Percentiles rank a stretch among this genome's conserved stretches.
These are phyloP conservation scores for Ustilago loliicola DNA, from an alignment of 1,284 basidiomycete species.

Conservation along the genomic window DNA sequence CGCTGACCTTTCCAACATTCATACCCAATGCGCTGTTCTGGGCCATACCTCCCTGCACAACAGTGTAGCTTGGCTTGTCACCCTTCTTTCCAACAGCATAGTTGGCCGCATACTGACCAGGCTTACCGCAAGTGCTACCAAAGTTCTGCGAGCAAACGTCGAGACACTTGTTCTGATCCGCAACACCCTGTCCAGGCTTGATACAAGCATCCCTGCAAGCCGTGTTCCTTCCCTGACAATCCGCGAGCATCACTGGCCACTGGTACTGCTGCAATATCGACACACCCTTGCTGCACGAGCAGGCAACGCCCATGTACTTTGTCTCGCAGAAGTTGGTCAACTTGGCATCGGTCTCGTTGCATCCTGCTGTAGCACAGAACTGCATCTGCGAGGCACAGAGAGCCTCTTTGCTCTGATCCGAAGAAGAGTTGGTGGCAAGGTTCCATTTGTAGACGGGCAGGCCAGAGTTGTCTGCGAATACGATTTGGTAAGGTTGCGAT, in stretches of 20 bases:
- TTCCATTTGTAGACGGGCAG: constrained; percentile 46
- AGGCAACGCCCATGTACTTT: constrained; percentile 58
- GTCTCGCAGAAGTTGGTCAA: constrained; percentile 67
- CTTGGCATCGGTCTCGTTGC: constrained; percentile 44
- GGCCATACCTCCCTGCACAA: constrained; percentile 58
- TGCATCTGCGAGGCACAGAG: constrained; percentile 62
- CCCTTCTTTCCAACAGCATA: constrained; percentile 61
- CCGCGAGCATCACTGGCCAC: constrained; percentile 66
- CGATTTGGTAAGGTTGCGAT: constrained; percentile 52
- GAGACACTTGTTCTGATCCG: constrained; percentile 52
- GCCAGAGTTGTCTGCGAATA: constrained; percentile 43
- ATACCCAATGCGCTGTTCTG: constrained; percentile 27
- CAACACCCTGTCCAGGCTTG: constrained; percentile 47
- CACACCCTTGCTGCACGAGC: constrained; percentile 57
- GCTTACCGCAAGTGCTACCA: constrained; percentile 58
- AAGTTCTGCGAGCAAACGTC: constrained; percentile 54
- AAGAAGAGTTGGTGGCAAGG: constrained; percentile 36
- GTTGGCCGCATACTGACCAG: constrained; percentile 63
- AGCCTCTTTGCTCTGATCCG: constrained; percentile 25
- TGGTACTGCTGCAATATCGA: constrained; percentile 63
- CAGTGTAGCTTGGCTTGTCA: constrained; percentile 52
- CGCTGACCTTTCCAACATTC: constrained; percentile 18
- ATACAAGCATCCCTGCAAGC: constrained; percentile 60
- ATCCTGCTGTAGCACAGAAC: constrained; percentile 63
- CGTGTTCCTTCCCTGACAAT: constrained; percentile 60